Percentiles rank a stretch among this genome's conserved stretches.
These are phyloP conservation scores for Corallochytrium limacisporum DNA, from an alignment of 78 protist genomes.

Conservation along the genomic window DNA sequence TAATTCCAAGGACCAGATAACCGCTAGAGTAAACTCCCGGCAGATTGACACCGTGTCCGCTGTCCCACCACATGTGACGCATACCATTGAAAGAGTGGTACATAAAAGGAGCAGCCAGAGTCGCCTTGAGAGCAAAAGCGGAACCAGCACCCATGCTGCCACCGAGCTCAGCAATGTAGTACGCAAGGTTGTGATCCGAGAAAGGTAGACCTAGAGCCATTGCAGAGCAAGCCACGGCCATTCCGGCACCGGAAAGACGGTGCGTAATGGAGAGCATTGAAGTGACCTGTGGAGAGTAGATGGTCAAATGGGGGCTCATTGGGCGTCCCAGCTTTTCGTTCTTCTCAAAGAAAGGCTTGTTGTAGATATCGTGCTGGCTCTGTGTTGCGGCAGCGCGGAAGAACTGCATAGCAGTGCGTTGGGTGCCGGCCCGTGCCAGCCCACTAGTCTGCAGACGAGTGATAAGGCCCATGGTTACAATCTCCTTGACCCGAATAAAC, in stretches of 20 bases:
- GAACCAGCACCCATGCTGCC: no score
- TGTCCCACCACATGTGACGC: constrained; percentile 6
- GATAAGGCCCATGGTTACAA: no score
- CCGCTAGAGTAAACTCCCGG: constrained; percentile 5
- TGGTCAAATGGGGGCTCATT: constrained; percentile 25
- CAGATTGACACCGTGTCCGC: not conserved
- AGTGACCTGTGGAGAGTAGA: constrained; percentile 9
- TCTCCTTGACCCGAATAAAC: no score
- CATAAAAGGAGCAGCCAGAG: not conserved
- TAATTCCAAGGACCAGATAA: no score
- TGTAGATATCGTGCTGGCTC: no score
- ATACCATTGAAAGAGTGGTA: constrained; percentile 14
- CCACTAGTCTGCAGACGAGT: no score
- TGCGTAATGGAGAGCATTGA: constrained; percentile 22
- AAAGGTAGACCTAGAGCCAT: not conserved
- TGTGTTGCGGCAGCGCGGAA: no score
- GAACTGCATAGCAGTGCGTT: no score
- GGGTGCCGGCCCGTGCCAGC: no score
- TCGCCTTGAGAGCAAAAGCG: no score
- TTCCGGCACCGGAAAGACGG: constrained; percentile 7
- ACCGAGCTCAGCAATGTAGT: no score
- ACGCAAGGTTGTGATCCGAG: not conserved
- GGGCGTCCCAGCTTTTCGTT: constrained; percentile 7
- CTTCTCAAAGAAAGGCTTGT: constrained; percentile 5
- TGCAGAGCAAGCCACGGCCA: not conserved